Evolutionary conservation across 1,284 basidiomycete species (phyloP).

Genomic region (Pholiota adiposa): DNA sequence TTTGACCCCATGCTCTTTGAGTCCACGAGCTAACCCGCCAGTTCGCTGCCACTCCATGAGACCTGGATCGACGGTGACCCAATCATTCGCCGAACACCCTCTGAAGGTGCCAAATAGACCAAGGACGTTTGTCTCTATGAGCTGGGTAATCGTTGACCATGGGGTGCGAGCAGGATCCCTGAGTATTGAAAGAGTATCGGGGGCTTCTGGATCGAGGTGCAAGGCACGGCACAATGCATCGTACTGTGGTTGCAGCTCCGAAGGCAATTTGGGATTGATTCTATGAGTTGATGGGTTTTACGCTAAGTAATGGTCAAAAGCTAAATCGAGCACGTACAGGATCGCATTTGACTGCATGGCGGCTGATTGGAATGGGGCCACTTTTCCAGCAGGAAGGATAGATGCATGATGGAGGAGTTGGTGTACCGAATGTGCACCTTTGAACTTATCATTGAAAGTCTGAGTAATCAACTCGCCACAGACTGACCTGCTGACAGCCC

Average conservation of each 20-base stretch:
- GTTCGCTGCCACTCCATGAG: conserved; percentile 73
- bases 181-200: conserved; percentile 52
- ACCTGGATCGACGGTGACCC: conserved; percentile 55
- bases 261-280: conserved; percentile 57
- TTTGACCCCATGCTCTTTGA: conserved; percentile 61
- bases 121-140: conserved; percentile 55
- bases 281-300: conserved; percentile 17
- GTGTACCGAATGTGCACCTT: conserved; percentile 76
- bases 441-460: background rate
- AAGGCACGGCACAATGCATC: conserved; percentile 60
- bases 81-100: conserved; percentile 59
- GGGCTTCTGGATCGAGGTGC: conserved; percentile 52
- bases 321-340: conserved; percentile 42
- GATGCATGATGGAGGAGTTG: conserved; percentile 75
- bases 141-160: conserved; percentile 51
- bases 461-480: background rate
- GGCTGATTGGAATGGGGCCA: conserved; percentile 69
- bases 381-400: conserved; percentile 56
- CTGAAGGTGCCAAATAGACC: conserved; percentile 70
- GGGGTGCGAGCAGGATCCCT: conserved; percentile 53
- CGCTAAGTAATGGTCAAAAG: too few relatives aligned
- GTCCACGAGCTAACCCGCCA: conserved; percentile 57
- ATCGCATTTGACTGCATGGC: conserved; percentile 76
- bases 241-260: conserved; percentile 65
- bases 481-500: conserved; percentile 70